Base-by-base conservation (phyloP, 495 filamentous ascomycete genomes). In the Aspergillus heteromorphus region DNA sequence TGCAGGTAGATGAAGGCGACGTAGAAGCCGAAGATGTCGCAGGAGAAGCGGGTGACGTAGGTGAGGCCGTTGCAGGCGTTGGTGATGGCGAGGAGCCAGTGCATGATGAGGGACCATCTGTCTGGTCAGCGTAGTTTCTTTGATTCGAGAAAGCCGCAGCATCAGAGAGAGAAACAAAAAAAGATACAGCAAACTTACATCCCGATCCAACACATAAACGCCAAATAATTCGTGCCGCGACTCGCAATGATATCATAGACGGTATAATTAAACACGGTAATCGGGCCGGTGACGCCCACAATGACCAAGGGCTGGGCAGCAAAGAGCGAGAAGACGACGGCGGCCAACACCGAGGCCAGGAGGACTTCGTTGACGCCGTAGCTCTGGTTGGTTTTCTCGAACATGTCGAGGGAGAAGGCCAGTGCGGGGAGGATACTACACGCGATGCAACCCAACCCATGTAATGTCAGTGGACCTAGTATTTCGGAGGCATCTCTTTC, bases 231-330 rank as follows among this genome's bases (percentile, higher is more conserved):
- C 0, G 79, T 83, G 1, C 86, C 88, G 1, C 81, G 65, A 7
- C 86, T 83, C 1, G 70, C 63, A 59, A 93, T 85, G 56, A 93
- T 92, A 66, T 91, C 84, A 68, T 88, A 92, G 6, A 92, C 87
- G 1, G 89, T 93, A 56, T 91, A 91, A 62, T 91, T 92, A 59
- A 92, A 92, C 17, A 92, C 87, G 14, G 88, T 90, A 55, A 92
- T 92, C 13, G 88, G 88, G 31, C 88, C 89, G 40, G 89, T 92
- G n/a, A 95, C 88, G 34, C 91, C 91, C 19, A 96, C 91, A 71
- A 95, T 95, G 18, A 88, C 85, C 60, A 93, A 64, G 27, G 89
- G 89, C 66, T 93, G 89, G 25, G 87, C 87, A 2, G 88, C 85
- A 40, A 88, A 73, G 13, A 92, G 57, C 6, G 85, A 74, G 62